phyloP scores from a whole-genome alignment of 768 basidiomycete species.

The Pilatotrama ljubarskyi region DNA sequence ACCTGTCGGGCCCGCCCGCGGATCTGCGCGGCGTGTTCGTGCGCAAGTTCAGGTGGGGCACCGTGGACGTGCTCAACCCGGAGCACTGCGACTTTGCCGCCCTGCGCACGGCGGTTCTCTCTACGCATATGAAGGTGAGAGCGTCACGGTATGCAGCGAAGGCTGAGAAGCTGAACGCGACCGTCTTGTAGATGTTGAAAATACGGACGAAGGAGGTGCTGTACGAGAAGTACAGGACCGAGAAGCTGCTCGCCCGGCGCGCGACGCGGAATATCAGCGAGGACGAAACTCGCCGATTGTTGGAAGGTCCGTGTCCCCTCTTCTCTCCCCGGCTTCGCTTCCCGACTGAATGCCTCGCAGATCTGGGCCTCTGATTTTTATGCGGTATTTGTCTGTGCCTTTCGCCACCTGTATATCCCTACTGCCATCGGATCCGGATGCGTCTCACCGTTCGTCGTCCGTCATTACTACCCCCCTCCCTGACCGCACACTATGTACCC shows the following conservation, averaged over 20 bases:
- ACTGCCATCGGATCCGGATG: not conserved
- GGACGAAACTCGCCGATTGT: conserved; percentile 66
- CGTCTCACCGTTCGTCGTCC: not conserved
- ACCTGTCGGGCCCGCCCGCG: conserved; percentile 58
- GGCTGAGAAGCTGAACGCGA: not conserved
- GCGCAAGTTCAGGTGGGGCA: conserved; percentile 86
- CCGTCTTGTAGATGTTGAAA: conserved; percentile 63
- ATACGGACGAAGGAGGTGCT: conserved; percentile 82
- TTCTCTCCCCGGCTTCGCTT: not conserved
- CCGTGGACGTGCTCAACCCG: conserved; percentile 82
- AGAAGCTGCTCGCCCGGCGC: conserved; percentile 84
- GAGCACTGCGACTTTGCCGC: conserved; percentile 87
- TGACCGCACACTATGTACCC: not conserved
- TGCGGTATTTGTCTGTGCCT: conserved; percentile 2
- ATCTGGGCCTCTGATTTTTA: conserved; percentile 24
- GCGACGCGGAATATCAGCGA: conserved; percentile 79
- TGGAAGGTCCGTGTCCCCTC: conserved; percentile 57
- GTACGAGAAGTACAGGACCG: conserved; percentile 92
- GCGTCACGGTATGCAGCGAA: not conserved
- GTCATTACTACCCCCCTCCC: not conserved
- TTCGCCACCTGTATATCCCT: conserved; percentile 4
- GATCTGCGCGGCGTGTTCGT: conserved; percentile 74
- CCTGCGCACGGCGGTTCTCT: conserved; percentile 79
- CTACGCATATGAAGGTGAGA: conserved; percentile 81
- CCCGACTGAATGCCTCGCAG: not conserved